Evolutionary conservation across 129 eudicot genomes (phyloP).

Genomic region (Escallonia herrerae): DNA sequence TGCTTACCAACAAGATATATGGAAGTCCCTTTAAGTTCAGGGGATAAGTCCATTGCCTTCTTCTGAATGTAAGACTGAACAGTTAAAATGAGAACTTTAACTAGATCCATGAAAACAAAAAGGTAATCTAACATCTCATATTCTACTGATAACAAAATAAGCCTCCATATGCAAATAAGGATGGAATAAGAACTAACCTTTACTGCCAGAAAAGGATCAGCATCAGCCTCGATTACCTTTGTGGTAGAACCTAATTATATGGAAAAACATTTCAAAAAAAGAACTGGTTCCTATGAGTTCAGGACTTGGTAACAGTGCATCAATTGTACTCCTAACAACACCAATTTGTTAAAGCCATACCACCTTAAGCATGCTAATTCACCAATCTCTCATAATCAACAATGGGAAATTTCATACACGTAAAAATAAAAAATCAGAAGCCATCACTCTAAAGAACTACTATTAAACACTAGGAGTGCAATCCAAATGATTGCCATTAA

Average conservation of each 20-base stretch:
- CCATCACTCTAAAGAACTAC: background rate
- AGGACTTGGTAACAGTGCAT: background rate
- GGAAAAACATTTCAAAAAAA: slow-evolving; percentile 4
- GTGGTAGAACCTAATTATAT: slow-evolving; percentile 31
- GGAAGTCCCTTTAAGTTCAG: slow-evolving; percentile 83
- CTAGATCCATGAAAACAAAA: background rate
- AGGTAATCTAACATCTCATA: background rate
- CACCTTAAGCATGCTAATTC: background rate
- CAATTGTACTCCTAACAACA: background rate
- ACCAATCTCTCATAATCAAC: background rate
- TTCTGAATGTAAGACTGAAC: slow-evolving; percentile 52
- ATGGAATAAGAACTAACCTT: slow-evolving; percentile 39
- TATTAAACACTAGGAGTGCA: too few relatives aligned
- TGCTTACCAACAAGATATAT: slow-evolving; percentile 80
- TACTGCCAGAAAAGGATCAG: slow-evolving; percentile 33
- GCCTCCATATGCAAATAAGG: background rate
- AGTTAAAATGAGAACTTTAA: slow-evolving; percentile 30
- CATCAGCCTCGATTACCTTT: slow-evolving; percentile 24
- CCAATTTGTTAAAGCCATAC: background rate
- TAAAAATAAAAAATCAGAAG: background rate
- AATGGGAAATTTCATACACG: background rate
- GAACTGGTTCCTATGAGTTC: slow-evolving; percentile 1
- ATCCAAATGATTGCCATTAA: too few relatives aligned
- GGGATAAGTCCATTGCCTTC: slow-evolving; percentile 59
- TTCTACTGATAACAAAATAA: background rate